Conservation (phyloP, 2,329 filamentous ascomycete species). For the Seiridium cupressi region DNA sequence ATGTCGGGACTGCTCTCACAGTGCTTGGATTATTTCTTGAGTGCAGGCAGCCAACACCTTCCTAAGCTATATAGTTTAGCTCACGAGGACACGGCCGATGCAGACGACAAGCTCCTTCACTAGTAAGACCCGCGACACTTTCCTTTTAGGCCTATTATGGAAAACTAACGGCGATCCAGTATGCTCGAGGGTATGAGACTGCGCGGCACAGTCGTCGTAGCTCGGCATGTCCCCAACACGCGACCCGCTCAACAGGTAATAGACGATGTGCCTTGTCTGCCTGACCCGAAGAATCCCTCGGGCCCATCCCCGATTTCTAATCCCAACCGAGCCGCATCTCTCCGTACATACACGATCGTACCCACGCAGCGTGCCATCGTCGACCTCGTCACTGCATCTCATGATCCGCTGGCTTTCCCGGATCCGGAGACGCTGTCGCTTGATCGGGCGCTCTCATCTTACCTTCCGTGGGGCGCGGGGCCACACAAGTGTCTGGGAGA, state of each 20-base stretch:
- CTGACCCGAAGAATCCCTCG: slow-evolving; percentile 15
- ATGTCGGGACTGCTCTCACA: slow-evolving; percentile 58
- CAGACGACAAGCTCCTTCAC: slow-evolving; percentile 42
- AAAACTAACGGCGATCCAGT: slow-evolving; percentile 37
- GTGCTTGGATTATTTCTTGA: slow-evolving; percentile 59
- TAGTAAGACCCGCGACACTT: slow-evolving; percentile 24
- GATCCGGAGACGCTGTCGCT: slow-evolving; percentile 13
- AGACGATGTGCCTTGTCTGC: slow-evolving; percentile 21
- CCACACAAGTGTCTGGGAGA: slow-evolving; percentile 13
- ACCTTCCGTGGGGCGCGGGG: slow-evolving; percentile 12
- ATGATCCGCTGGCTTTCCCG: slow-evolving; percentile 14
- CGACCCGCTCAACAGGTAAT: slow-evolving; percentile 22
- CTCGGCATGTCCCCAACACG: slow-evolving; percentile 37
- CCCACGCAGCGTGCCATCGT: slow-evolving; percentile 13
- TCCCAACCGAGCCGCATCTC: slow-evolving; percentile 8
- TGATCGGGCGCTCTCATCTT: slow-evolving; percentile 11
- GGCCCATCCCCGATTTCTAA: slow-evolving; percentile 17
- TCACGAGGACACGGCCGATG: slow-evolving; percentile 43
- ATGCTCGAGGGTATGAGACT: slow-evolving; percentile 54
- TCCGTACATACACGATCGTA: slow-evolving; percentile 10
- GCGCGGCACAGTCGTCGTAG: slow-evolving; percentile 49
- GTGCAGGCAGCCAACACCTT: slow-evolving; percentile 45
- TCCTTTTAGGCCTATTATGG: not conserved
- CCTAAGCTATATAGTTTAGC: slow-evolving; percentile 51
- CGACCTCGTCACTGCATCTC: slow-evolving; percentile 16